Evolutionary conservation across 257 asterid genomes (phyloP), one percentile per base, ranked within the genome.

Genomic region (Przewalskia tangutica): DNA sequence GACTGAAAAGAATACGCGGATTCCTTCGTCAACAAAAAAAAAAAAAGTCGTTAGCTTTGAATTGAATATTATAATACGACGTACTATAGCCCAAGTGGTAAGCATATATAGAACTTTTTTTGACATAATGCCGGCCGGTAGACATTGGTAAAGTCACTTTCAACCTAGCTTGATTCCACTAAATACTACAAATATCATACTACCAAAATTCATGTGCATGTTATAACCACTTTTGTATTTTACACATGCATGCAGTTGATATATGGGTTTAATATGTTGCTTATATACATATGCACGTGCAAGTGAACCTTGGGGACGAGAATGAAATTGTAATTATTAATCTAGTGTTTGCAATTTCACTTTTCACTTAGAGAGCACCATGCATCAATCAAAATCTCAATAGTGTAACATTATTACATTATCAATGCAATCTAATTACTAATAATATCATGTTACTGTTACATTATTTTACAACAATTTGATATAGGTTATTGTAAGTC

Each of bases 171-270:
- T 6, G 58, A 48, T 73, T 73, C 79, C 60, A 73, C 59, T 10
- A 48, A 40, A 4, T 70, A 71, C 18, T 38, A 38, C 42, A 38
- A 54, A 54, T 17, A 18, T n/a, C 64, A 71, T 70, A 70, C 32
- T 18, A 70, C 34, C 55, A 42, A 0, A 11, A 53, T 20, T 60
- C 36, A 60, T 60, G 38, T 60, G 64, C 67, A 23, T 18, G 67
- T 27, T 27, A 27, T 27, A 27, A 7, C 38, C 67, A 9, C 67
- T 23, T 60, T 10, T 27, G 32, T 12, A 20, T 48, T 73, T 73
- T 73, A 73, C 79, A 73, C 79, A 73, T 73, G 79, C 79, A 73
- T 73, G 79, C 79, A 48, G 18, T 27, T 27, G 32, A 27, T 27
- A 27, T 27, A 27, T 27, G 32, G 32, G 32, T 27, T 27, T 27